These are phyloP conservation scores for Wickerhamiella alocasiicola DNA, from an alignment of 805 yeast species.

Conservation along the genomic window DNA sequence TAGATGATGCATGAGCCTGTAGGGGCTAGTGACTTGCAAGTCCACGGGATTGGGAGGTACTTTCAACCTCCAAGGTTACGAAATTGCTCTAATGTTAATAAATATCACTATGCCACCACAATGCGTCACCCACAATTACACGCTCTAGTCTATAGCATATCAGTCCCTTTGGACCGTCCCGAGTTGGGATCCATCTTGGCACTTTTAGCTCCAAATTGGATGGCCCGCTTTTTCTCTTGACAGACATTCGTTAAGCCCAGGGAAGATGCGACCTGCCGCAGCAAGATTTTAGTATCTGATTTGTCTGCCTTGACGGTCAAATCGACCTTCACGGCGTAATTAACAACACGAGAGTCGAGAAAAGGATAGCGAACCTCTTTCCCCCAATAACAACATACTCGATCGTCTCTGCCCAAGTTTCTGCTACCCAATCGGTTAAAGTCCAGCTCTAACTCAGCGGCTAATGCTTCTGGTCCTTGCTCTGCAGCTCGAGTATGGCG, in stretches of 20 bases:
- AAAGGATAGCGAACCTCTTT: slow-evolving; percentile 85
- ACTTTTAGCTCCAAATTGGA: slow-evolving; percentile 90
- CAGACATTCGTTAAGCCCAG: slow-evolving; percentile 42
- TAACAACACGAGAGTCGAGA: slow-evolving; percentile 50
- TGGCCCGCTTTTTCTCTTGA: slow-evolving; percentile 79
- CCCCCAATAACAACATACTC: slow-evolving; percentile 76
- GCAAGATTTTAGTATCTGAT: slow-evolving; percentile 31
- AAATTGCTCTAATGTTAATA: too few species aligned
- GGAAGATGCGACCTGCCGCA: slow-evolving; percentile 48
- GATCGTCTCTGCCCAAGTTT: slow-evolving; percentile 83
- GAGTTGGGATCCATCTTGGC: slow-evolving; percentile 84
- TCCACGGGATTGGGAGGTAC: too few species aligned
- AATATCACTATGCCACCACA: neutral
- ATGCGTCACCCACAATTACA: too few species aligned
- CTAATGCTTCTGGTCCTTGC: slow-evolving; percentile 35
- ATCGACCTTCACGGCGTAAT: slow-evolving; percentile 26
- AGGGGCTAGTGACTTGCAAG: too few species aligned
- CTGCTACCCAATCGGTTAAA: slow-evolving; percentile 62
- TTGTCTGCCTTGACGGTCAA: slow-evolving; percentile 32
- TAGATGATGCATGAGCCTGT: too few species aligned
- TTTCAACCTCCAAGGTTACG: too few species aligned
- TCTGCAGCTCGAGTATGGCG: slow-evolving; percentile 41
- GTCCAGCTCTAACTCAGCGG: slow-evolving; percentile 53
- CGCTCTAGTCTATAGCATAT: slow-evolving; percentile 2
- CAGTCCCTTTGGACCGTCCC: slow-evolving; percentile 54